These are phyloP conservation scores for Albatrellus sp. DNA, from an alignment of 1,284 basidiomycete species.

Conservation along the genomic window DNA sequence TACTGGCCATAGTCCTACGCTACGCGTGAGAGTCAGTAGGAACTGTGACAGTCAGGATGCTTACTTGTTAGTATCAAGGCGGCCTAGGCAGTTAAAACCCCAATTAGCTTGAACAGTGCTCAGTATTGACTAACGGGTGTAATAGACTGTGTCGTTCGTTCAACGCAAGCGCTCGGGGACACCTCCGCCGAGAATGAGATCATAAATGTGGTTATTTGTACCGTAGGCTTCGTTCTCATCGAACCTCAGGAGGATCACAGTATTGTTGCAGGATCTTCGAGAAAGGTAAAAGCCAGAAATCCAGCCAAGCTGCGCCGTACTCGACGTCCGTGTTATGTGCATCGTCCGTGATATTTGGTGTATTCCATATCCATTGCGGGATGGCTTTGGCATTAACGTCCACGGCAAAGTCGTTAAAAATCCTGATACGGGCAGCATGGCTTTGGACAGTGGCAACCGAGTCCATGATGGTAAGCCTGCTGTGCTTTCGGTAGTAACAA, in stretches of 20 bases:
- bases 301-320: conserved; percentile 30
- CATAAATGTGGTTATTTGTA: conserved; percentile 34
- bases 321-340: conserved; percentile 42
- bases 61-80: conserved; percentile 36
- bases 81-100: conserved; percentile 44
- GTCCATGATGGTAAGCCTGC: conserved; percentile 38
- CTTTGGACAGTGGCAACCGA: conserved; percentile 23
- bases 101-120: conserved; percentile 57
- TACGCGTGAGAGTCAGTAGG: background rate
- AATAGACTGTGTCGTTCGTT: conserved; percentile 40
- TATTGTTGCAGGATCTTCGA: conserved; percentile 26
- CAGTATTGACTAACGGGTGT: conserved; percentile 55
- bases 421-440: conserved; percentile 33
- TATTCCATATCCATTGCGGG: conserved; percentile 49
- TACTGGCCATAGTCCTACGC: conserved; percentile 26
- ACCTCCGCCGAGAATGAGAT: conserved; percentile 40
- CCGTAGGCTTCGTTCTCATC: conserved; percentile 34
- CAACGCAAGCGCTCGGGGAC: conserved; percentile 30
- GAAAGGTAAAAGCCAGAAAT: conserved; percentile 40
- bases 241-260: conserved; percentile 39
- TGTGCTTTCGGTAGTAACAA: conserved; percentile 44
- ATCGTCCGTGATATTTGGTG: conserved; percentile 42
- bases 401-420: conserved; percentile 43
- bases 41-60: background rate
- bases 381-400: conserved; percentile 35